phyloP scores from a whole-genome alignment of 441 rosid genomes.

The Mallotus repandus region DNA sequence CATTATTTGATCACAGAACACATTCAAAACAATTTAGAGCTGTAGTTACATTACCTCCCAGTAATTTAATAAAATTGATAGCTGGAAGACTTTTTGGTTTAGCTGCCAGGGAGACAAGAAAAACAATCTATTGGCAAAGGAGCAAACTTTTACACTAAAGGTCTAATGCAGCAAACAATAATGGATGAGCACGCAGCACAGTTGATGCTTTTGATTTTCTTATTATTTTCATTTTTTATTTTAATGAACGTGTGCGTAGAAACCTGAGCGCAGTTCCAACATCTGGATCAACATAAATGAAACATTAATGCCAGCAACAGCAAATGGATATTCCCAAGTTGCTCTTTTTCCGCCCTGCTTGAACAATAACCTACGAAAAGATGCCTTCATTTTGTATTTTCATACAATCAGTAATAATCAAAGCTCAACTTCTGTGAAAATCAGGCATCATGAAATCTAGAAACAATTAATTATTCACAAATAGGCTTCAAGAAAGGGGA shows the following conservation, averaged over 20 bases:
- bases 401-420: conserved; percentile 41
- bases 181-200: not conserved
- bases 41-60: conserved; percentile 57
- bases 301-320: conserved; percentile 94
- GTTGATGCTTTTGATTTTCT: too few relatives aligned
- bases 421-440: conserved; percentile 14
- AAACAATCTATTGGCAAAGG: not conserved
- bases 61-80: conserved; percentile 66
- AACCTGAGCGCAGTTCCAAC: conserved; percentile 81
- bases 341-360: conserved; percentile 84
- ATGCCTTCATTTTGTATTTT: conserved; percentile 67
- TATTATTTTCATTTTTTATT: not conserved
- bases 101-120: conserved; percentile 43
- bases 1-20: not conserved
- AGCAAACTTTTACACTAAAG: not conserved
- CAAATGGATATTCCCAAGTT: conserved; percentile 96
- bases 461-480: not conserved
- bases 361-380: conserved; percentile 86
- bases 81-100: conserved; percentile 82
- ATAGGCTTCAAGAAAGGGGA: not conserved
- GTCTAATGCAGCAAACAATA: not conserved
- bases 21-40: conserved; percentile 9
- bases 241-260: conserved; percentile 8
- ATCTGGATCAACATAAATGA: conserved; percentile 91
- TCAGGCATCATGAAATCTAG: conserved; percentile 6